Evolutionary conservation across 1,139 yeast genomes (phyloP).

Genomic region (Suhomyces coccinellae): DNA sequence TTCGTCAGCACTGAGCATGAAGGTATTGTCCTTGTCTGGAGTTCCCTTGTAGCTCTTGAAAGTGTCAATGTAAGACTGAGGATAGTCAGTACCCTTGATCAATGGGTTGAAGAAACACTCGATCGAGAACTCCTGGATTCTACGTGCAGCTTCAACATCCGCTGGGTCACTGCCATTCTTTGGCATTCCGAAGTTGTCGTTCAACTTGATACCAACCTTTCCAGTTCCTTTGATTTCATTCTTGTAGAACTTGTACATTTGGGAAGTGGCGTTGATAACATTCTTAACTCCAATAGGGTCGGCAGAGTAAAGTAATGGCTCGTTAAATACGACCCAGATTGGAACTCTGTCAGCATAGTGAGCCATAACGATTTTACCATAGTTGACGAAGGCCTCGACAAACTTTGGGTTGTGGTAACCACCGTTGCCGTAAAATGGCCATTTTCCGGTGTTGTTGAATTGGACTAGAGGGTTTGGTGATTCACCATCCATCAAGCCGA

Average conservation of each 20-base stretch:
- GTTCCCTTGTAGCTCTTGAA: conserved; percentile 17
- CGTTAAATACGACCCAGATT: conserved; percentile 34
- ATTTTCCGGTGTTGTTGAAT: not conserved
- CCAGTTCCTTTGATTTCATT: conserved; percentile 28
- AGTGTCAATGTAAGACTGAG: conserved; percentile 25
- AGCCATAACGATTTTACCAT: conserved; percentile 32
- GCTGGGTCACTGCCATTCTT: conserved; percentile 18
- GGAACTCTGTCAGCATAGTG: conserved; percentile 36
- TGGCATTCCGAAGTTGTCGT: conserved; percentile 22
- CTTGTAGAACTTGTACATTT: conserved; percentile 29
- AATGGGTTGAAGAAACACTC: conserved; percentile 33
- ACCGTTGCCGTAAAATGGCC: conserved; percentile 17
- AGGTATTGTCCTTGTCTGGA: conserved; percentile 11
- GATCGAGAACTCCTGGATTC: conserved; percentile 27
- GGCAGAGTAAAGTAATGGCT: conserved; percentile 27
- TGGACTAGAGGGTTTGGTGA: not conserved
- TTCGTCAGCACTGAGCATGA: conserved; percentile 27
- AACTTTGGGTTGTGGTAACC: conserved; percentile 29
- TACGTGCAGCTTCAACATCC: conserved; percentile 26
- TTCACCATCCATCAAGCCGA: conserved; percentile 1
- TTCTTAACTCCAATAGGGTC: conserved; percentile 26
- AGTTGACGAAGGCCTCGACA: conserved; percentile 32
- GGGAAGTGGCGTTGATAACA: conserved; percentile 30
- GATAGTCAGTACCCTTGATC: conserved; percentile 33
- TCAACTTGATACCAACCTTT: conserved; percentile 24